Evolutionary conservation across 202 grass and related monocot species (phyloP), one percentile per base, ranked within the genome.

Genomic region (Musa balbisiana): DNA sequence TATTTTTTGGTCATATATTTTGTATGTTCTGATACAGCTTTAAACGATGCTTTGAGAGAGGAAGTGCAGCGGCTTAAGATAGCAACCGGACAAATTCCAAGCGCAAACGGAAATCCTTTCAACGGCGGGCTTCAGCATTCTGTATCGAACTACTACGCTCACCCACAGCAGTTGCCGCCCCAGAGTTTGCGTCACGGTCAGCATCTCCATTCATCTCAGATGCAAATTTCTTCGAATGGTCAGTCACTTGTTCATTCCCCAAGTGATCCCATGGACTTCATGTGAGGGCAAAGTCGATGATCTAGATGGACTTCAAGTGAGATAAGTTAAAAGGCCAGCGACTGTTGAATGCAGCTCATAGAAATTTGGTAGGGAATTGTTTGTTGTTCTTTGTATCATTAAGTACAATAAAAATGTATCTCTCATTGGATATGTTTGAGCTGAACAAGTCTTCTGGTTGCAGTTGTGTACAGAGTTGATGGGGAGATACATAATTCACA

Each of bases 251-350:
- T 19, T 70, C 66, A 50, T 27, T 79, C 77, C n/a, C 66, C 54
- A 22, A 60, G 14, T 59, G 77, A 79, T 29, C 55, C 77, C 17
- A 79, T 79, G 77, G 77, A 79, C 33, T 70, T 70, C 67, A 51
- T 70, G 67, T 70, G 67, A 70, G 63, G 29, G 29, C 43, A 24
- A 51, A 51, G 20, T 51, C 67, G 11, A 50, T 50, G 67, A 51
- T 70, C 43, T 20, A 43, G 16, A 60, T n/a, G 56, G 56, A 1
- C n/a, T 60, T 20, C 56, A 60, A 2, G 56, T 0, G 17, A n/a
- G n/a, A 60, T 60, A 20, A 60, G n/a, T 60, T 60, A 60, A 43
- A 29, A n/a, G 13, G 56, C 16, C 56, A 60, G 16, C 56, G 17
- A 19, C n/a, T n/a, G 0, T 60, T 60, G 16, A 60, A 60, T n/a